These are phyloP conservation scores for Fomitopsis betulina DNA, from an alignment of 1,284 basidiomycete genomes.

Conservation along the genomic window DNA sequence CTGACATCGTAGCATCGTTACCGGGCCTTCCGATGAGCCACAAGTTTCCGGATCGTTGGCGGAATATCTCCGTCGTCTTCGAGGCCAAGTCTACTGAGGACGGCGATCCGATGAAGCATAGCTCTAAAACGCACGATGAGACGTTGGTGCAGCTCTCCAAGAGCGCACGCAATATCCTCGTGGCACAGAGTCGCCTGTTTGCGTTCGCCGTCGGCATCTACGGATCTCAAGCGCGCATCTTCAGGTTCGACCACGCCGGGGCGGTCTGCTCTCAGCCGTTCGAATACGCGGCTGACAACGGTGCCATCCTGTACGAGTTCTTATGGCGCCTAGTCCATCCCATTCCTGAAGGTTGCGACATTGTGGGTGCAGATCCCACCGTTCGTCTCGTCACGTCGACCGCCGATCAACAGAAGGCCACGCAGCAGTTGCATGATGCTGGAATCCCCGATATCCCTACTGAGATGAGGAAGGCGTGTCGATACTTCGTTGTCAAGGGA, in stretches of 20 bases:
- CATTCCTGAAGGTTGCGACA: neutral
- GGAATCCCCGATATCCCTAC: too few species aligned
- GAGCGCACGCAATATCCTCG: constrained; percentile 9
- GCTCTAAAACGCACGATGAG: neutral
- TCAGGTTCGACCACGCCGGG: constrained; percentile 9
- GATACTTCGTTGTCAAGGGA: neutral
- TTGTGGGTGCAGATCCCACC: neutral
- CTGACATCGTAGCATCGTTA: neutral
- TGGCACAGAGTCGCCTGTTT: constrained; percentile 11
- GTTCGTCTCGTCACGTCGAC: neutral
- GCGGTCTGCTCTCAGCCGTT: constrained; percentile 4
- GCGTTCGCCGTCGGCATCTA: constrained; percentile 13
- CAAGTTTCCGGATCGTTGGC: neutral
- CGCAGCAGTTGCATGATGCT: too few species aligned
- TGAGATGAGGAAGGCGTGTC: neutral
- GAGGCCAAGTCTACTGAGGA: neutral
- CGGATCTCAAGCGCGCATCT: constrained; percentile 6
- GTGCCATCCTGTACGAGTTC: neutral
- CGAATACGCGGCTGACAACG: neutral
- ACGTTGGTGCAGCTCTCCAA: constrained; percentile 2
- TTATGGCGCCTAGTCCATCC: neutral
- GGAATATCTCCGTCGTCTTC: neutral
- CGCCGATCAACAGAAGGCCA: too few species aligned
- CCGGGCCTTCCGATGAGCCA: neutral
- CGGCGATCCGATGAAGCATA: neutral